Conservation (phyloP, 352 stramenopile genomes). For the Phytophthora tubulina region DNA sequence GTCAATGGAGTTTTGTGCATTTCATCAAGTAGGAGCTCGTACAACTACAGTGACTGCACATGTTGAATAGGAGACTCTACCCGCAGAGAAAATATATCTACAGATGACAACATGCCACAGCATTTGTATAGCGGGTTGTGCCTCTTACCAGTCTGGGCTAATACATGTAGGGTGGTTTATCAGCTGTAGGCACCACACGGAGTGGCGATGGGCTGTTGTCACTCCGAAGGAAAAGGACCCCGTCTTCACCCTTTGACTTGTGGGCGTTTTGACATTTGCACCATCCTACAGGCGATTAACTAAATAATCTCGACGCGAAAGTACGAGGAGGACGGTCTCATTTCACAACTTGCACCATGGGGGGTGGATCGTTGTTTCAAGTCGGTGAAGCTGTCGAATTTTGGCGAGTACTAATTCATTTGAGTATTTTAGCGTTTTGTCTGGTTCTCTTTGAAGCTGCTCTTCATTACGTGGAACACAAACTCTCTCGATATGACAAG, state of each 20-base stretch:
- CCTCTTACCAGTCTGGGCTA: constrained; percentile 3
- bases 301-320: constrained; percentile 32
- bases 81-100: constrained; percentile 11
- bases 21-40: constrained; percentile 1
- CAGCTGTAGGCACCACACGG: constrained; percentile 20
- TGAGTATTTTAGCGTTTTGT: constrained; percentile 61
- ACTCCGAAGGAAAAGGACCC: constrained; percentile 21
- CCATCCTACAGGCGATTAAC: constrained; percentile 7
- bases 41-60: background rate
- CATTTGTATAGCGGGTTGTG: constrained; percentile 1
- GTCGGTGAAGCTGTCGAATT: constrained; percentile 67
- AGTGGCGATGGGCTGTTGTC: constrained; percentile 34
- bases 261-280: constrained; percentile 15
- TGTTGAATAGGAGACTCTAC: constrained; percentile 1
- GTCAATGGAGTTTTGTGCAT: constrained; percentile 2
- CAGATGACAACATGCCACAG: constrained; percentile 1
- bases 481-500: constrained; percentile 63
- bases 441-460: constrained; percentile 58
- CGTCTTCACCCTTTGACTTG: constrained; percentile 11
- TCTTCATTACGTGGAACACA: constrained; percentile 61
- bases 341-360: constrained; percentile 36
- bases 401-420: constrained; percentile 56
- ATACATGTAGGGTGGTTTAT: constrained; percentile 1
- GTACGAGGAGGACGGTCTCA: constrained; percentile 17
- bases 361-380: constrained; percentile 57